These are phyloP conservation scores for Fusarium armeniacum DNA, from an alignment of 2,329 filamentous ascomycete genomes.

Conservation along the genomic window DNA sequence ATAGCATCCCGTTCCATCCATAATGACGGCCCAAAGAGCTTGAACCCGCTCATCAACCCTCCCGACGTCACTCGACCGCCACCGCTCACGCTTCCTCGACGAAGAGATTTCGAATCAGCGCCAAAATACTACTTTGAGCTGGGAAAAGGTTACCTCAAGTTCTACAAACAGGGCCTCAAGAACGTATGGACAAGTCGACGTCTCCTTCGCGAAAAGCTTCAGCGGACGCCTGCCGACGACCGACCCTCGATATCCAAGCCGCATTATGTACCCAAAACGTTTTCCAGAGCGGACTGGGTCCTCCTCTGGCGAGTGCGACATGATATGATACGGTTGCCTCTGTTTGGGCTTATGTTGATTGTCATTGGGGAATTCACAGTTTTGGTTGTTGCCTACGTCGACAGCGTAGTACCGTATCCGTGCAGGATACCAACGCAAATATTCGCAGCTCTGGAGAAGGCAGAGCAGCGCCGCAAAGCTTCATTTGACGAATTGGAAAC, in stretches of 20 bases:
- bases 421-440: conserved; percentile 87
- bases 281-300: conserved; percentile 77
- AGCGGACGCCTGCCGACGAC: conserved; percentile 67
- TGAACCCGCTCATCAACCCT: conserved; percentile 72
- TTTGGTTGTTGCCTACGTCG: conserved; percentile 79
- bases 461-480: conserved; percentile 65
- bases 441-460: conserved; percentile 66
- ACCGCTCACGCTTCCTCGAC: conserved; percentile 72
- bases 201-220: conserved; percentile 62
- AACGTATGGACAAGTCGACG: conserved; percentile 78
- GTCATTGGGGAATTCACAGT: conserved; percentile 90
- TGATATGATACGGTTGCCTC: conserved; percentile 82
- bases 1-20: conserved; percentile 45
- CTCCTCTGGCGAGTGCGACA: conserved; percentile 76
- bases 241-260: conserved; percentile 58
- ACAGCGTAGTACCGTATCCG: conserved; percentile 79
- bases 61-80: conserved; percentile 80
- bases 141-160: conserved; percentile 82
- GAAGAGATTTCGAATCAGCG: conserved; percentile 56
- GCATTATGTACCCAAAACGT: conserved; percentile 52
- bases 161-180: conserved; percentile 89
- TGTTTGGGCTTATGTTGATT: conserved; percentile 81
- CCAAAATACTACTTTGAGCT: conserved; percentile 68
- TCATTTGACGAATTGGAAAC: conserved; percentile 63
- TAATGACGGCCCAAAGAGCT: conserved; percentile 49